Evolutionary conservation across 1,284 basidiomycete genomes (phyloP).

Genomic region (Cutaneotrichosporon curvatum): DNA sequence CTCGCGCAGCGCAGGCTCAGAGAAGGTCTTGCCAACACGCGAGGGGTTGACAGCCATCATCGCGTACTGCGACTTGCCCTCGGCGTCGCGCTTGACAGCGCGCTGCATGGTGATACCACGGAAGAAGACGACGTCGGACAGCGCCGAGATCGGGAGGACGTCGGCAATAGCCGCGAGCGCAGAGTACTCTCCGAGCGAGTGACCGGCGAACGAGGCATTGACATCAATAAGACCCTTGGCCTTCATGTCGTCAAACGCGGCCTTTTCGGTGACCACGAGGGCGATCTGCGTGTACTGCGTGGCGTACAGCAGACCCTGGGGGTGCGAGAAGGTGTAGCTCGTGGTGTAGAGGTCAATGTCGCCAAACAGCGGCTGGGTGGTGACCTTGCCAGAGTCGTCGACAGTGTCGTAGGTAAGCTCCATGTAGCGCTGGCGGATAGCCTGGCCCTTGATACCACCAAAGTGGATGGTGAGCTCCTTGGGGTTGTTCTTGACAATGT

Average conservation of each 20-base stretch:
- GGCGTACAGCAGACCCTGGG: constrained; percentile 87
- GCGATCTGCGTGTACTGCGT: constrained; percentile 99
- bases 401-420: constrained; percentile 96
- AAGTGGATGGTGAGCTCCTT: constrained; percentile 98
- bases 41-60: constrained; percentile 99
- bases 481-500: constrained; percentile 96
- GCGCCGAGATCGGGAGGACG: constrained; percentile 87
- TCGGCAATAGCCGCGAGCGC: constrained; percentile 95
- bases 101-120: constrained; percentile 99
- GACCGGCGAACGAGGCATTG: constrained; percentile 89
- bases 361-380: constrained; percentile 86
- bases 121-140: constrained; percentile 98
- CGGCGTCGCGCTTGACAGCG: constrained; percentile 85
- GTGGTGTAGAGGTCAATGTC: constrained; percentile 88
- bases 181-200: constrained; percentile 97
- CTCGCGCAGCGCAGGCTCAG: constrained; percentile 79
- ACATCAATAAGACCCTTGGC: constrained; percentile 88
- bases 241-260: constrained; percentile 97
- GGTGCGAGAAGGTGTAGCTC: constrained; percentile 95
- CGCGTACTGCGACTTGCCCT: constrained; percentile 91
- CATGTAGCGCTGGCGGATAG: constrained; percentile 96
- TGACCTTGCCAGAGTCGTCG: constrained; percentile 89
- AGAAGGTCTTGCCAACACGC: constrained; percentile 88
- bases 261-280: constrained; percentile 93
- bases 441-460: constrained; percentile 97